Evolutionary conservation across 108 stramenopile genomes (phyloP).

Genomic region (Asterionellopsis glacialis): DNA sequence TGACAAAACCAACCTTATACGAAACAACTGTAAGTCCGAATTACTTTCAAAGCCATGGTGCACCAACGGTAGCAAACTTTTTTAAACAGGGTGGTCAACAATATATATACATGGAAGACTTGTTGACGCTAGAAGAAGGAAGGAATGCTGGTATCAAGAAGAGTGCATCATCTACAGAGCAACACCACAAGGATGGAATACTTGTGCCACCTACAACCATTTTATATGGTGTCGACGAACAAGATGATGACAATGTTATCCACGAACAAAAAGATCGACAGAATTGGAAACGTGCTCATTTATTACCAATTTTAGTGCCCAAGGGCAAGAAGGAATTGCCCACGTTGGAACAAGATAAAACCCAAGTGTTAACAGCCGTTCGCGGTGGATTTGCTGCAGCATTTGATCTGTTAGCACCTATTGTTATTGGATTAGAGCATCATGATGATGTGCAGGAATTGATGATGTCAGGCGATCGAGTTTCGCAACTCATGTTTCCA

Average conservation of each 20-base stretch:
- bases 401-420: constrained; percentile 58
- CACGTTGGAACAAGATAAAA: constrained; percentile 53
- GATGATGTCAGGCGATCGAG: background rate
- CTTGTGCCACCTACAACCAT: constrained; percentile 66
- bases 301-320: constrained; percentile 63
- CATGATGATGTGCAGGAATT: background rate
- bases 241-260: constrained; percentile 8
- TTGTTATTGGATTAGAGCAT: constrained; percentile 25
- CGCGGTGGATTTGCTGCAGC: constrained; percentile 69
- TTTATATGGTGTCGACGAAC: constrained; percentile 46
- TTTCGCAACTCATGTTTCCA: constrained; percentile 1
- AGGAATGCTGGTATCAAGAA: constrained; percentile 3
- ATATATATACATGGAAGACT: constrained; percentile 76
- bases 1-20: constrained; percentile 63
- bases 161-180: no score
- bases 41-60: constrained; percentile 66
- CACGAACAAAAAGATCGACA: constrained; percentile 10
- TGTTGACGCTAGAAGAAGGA: constrained; percentile 63
- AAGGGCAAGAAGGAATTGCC: constrained; percentile 48
- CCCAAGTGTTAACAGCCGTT: constrained; percentile 62
- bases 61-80: constrained; percentile 52
- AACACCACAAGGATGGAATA: constrained; percentile 19
- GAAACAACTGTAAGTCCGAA: constrained; percentile 66
- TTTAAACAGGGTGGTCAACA: constrained; percentile 79
- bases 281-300: constrained; percentile 61